phyloP scores from a whole-genome alignment of 192 early-diverging fungal genomes.

The Entrophospora sp. region DNA sequence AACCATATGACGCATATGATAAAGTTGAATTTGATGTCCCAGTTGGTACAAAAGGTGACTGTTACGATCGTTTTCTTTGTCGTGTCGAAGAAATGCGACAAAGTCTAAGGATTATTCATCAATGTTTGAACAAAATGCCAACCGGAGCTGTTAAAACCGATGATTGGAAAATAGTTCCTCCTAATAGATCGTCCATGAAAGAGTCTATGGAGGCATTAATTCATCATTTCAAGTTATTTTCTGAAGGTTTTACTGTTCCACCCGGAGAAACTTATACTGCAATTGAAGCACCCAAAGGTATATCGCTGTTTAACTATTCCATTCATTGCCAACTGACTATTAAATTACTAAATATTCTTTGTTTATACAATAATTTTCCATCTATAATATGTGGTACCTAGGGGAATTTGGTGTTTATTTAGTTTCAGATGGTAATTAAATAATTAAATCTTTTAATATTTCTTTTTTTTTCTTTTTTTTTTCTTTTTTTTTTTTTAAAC shows the following conservation, averaged over 20 bases:
- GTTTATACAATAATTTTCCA: too few species aligned
- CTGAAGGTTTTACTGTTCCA: slow-evolving; percentile 96
- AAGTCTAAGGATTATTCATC: slow-evolving; percentile 84
- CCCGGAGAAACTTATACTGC: slow-evolving; percentile 94
- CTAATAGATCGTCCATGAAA: slow-evolving; percentile 92
- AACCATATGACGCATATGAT: slow-evolving; percentile 93
- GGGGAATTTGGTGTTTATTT: slow-evolving; percentile 78
- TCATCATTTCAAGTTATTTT: slow-evolving; percentile 98
- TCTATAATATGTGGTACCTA: too few species aligned
- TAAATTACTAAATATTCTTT: too few species aligned
- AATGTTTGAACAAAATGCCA: slow-evolving; percentile 95
- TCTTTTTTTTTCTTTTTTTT: too few species aligned
- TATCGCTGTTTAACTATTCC: too few species aligned
- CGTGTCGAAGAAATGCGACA: slow-evolving; percentile 99
- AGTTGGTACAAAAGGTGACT: slow-evolving; percentile 88
- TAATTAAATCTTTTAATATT: too few species aligned
- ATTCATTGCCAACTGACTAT: too few species aligned
- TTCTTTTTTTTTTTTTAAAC: too few species aligned
- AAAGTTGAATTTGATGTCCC: slow-evolving; percentile 95
- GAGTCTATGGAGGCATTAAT: slow-evolving; percentile 98
- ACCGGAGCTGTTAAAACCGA: slow-evolving; percentile 86
- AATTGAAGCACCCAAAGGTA: slow-evolving; percentile 96
- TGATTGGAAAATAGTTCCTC: slow-evolving; percentile 93
- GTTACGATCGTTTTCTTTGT: slow-evolving; percentile 90
- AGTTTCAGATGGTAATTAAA: not conserved